phyloP scores from a whole-genome alignment of 176 grass and related monocot species.

The Musa itinerans region DNA sequence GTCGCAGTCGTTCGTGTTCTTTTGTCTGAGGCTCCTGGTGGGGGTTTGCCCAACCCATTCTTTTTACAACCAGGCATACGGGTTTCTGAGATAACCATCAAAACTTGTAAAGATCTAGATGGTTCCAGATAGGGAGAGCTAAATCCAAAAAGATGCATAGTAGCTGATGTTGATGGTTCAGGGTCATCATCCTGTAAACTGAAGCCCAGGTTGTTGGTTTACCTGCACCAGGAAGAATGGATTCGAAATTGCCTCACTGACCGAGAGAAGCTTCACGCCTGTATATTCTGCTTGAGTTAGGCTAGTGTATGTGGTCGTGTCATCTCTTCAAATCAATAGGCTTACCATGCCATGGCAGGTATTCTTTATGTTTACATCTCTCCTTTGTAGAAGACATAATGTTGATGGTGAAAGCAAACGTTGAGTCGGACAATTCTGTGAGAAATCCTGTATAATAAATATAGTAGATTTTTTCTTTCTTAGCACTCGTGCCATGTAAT shows the following conservation, averaged over 20 bases:
- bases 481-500: too few relatives aligned
- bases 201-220: neutral
- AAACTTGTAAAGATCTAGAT: neutral
- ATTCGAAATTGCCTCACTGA: neutral
- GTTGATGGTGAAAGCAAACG: neutral
- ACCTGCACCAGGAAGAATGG: neutral
- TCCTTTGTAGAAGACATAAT: neutral
- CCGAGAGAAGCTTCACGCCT: conserved; percentile 30
- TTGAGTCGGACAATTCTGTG: neutral
- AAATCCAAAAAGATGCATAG: neutral
- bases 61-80: neutral
- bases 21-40: neutral
- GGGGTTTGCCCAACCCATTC: neutral
- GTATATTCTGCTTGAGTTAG: conserved; percentile 47
- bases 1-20: neutral
- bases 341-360: too few relatives aligned
- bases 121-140: neutral
- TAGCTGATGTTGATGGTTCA: neutral
- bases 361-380: neutral
- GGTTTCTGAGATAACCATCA: neutral
- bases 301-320: neutral
- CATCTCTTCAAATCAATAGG: neutral
- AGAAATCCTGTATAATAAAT: neutral
- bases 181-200: neutral
- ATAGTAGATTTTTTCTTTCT: neutral